phyloP scores from a whole-genome alignment of 305 asterid species.

The Fraxinus angustifolia region DNA sequence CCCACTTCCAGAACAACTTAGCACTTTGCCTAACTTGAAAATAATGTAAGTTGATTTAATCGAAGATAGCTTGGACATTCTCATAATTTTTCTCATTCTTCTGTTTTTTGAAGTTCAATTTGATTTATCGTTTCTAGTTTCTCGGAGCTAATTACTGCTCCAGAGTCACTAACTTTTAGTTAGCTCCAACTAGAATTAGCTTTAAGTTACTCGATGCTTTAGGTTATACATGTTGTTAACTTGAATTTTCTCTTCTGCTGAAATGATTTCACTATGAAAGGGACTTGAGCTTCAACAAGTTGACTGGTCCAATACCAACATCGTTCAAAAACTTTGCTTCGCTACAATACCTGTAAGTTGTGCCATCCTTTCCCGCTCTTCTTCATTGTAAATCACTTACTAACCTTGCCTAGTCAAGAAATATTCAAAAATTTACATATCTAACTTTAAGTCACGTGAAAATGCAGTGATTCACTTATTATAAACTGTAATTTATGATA shows the following conservation, averaged over 20 bases:
- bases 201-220: background rate
- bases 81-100: slow-evolving; percentile 1
- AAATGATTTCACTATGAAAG: slow-evolving; percentile 23
- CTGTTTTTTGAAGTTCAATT: background rate
- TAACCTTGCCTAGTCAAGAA: background rate
- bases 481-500: background rate
- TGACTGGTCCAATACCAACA: slow-evolving; percentile 53
- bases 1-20: slow-evolving; percentile 42
- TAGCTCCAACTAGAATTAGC: background rate
- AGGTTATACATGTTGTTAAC: background rate
- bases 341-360: slow-evolving; percentile 45
- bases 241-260: background rate
- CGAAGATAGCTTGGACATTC: background rate
- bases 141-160: background rate
- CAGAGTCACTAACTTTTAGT: background rate
- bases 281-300: slow-evolving; percentile 72
- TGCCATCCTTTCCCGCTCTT: background rate
- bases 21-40: slow-evolving; percentile 45
- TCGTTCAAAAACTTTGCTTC: slow-evolving; percentile 44
- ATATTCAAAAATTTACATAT: background rate
- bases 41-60: slow-evolving; percentile 39
- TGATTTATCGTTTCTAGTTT: background rate
- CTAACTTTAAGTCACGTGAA: background rate
- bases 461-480: background rate
- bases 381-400: background rate